Conservation (phyloP, 257 asterid genomes). For the Fraxinus excelsior region DNA sequence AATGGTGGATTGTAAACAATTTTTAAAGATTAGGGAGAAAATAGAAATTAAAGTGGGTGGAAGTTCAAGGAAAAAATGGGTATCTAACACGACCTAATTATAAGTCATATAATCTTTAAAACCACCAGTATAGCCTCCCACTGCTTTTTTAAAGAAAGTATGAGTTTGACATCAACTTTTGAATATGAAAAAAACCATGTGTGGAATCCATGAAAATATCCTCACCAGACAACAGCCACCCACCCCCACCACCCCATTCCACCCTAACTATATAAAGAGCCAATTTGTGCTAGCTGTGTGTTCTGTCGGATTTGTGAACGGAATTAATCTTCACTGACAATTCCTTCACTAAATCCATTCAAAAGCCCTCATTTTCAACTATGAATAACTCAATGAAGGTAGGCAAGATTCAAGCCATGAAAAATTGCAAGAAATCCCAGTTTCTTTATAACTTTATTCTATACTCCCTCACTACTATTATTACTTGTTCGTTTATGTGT, state of each 20-base stretch:
- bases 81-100: too few species aligned
- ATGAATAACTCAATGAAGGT: not conserved
- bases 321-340: not conserved
- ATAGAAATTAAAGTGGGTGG: too few species aligned
- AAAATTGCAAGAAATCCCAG: not conserved
- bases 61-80: too few species aligned
- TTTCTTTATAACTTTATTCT: not conserved
- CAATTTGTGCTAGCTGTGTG: not conserved
- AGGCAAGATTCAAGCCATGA: not conserved
- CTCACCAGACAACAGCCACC: not conserved
- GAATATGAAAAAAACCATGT: not conserved
- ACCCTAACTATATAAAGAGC: not conserved
- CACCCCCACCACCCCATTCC: not conserved
- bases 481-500: not conserved
- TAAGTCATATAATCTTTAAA: too few species aligned
- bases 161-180: not conserved
- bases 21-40: too few species aligned
- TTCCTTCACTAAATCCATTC: not conserved
- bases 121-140: not conserved
- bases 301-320: not conserved
- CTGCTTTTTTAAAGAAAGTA: too few species aligned
- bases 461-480: not conserved
- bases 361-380: not conserved
- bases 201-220: not conserved
- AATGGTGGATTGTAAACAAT: too few species aligned